Percentiles rank a stretch among this genome's conserved stretches.
Evolutionary conservation across 2,329 filamentous ascomycete genomes (phyloP).

Genomic region (Aschersonia sp.): DNA sequence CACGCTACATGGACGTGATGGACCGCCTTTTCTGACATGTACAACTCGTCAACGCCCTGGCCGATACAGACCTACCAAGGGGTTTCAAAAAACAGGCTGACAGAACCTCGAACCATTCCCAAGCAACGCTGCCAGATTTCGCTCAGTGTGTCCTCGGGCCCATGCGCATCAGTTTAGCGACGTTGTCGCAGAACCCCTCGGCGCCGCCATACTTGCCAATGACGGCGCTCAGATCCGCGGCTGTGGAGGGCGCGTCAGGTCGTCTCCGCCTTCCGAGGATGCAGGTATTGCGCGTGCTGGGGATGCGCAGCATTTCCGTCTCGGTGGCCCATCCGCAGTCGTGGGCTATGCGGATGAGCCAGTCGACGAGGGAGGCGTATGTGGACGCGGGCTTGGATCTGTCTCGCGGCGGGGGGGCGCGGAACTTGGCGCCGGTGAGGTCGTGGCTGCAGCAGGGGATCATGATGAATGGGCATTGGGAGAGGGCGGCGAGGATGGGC

Average conservation of each 20-base stretch:
- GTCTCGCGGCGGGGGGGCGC: conserved; percentile 44
- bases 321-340: conserved; percentile 67
- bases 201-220: conserved; percentile 39
- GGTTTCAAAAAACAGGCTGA: too few relatives aligned
- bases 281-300: conserved; percentile 77
- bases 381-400: conserved; percentile 45
- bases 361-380: conserved; percentile 72
- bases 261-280: conserved; percentile 44
- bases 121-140: too few relatives aligned
- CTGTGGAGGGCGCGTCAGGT: background rate
- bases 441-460: conserved; percentile 94
- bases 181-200: conserved; percentile 42
- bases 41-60: too few relatives aligned
- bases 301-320: conserved; percentile 78
- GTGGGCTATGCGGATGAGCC: conserved; percentile 54
- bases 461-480: conserved; percentile 68
- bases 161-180: conserved; percentile 44
- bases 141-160: conserved; percentile 23
- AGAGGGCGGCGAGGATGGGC: conserved; percentile 67
- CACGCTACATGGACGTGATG: too few relatives aligned
- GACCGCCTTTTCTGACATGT: too few relatives aligned
- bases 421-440: conserved; percentile 60
- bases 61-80: background rate
- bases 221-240: conserved; percentile 24
- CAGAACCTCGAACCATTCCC: background rate